Conservation (phyloP, 345 rosid genomes). For the Schrenkiella parvula region DNA sequence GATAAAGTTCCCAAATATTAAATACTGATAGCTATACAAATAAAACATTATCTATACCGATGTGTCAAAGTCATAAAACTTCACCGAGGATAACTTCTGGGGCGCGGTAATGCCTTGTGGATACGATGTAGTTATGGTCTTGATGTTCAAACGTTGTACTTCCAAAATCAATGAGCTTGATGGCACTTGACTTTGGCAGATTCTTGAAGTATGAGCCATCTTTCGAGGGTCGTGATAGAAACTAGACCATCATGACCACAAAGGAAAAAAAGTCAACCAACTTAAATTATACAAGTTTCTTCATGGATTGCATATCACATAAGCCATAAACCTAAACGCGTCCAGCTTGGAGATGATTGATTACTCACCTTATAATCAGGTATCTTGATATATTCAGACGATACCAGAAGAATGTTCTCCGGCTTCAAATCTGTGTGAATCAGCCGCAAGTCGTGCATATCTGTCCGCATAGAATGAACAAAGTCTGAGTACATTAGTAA, state of each 20-base stretch:
- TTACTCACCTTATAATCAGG: conserved; percentile 67
- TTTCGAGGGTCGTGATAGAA: conserved; percentile 57
- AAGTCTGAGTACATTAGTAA: neutral
- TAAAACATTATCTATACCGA: neutral
- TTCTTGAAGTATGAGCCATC: conserved; percentile 74
- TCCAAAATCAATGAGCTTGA: conserved; percentile 85
- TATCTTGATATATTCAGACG: conserved; percentile 68
- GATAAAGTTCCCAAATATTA: neutral
- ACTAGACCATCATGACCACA: conserved; percentile 30
- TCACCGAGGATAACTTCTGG: conserved; percentile 80
- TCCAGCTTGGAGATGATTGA: neutral
- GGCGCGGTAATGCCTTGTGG: conserved; percentile 83
- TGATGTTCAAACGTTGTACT: conserved; percentile 79
- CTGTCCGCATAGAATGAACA: conserved; percentile 40
- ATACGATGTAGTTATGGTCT: conserved; percentile 76
- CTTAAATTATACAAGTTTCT: neutral
- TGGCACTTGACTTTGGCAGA: conserved; percentile 68
- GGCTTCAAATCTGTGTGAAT: conserved; percentile 89
- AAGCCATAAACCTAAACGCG: neutral
- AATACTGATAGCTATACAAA: neutral
- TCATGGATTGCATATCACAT: neutral
- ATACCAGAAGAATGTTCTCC: conserved; percentile 71
- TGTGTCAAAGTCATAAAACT: neutral
- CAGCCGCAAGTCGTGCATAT: conserved; percentile 69
- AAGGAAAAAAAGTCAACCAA: conserved; percentile 10